Conservation (phyloP, 1,139 yeast species). For the Yamadazyma dendronema region DNA sequence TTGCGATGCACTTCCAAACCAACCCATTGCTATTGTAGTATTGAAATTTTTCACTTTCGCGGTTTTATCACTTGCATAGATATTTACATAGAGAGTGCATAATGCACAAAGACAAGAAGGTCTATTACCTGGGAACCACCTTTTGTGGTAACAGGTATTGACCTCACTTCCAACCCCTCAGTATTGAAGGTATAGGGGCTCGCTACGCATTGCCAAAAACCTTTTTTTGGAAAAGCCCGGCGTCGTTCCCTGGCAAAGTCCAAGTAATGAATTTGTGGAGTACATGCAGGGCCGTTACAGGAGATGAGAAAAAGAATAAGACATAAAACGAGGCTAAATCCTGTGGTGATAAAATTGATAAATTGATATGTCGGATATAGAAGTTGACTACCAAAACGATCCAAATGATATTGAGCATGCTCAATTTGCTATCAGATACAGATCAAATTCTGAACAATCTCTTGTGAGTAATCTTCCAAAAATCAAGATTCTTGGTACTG, state of each 20-base stretch:
- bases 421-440: constrained; percentile 17
- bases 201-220: background rate
- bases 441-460: constrained; percentile 16
- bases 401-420: constrained; percentile 12
- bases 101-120: too few species aligned
- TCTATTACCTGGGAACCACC: too few species aligned
- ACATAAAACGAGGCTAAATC: too few species aligned
- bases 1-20: constrained; percentile 29
- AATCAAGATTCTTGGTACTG: constrained; percentile 65
- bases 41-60: background rate
- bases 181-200: too few species aligned
- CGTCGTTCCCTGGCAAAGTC: background rate
- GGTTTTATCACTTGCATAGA: background rate
- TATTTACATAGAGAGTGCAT: too few species aligned
- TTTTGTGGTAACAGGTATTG: too few species aligned
- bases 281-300: background rate
- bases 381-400: constrained; percentile 12
- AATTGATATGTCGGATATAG: constrained; percentile 11
- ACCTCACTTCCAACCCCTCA: background rate
- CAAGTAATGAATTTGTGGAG: too few species aligned
- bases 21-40: constrained; percentile 27
- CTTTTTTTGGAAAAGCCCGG: background rate
- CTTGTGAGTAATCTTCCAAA: constrained; percentile 27
- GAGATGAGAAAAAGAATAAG: constrained; percentile 4
- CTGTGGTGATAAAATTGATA: too few species aligned